Base-by-base conservation (phyloP, 202 grass and related monocot species). In the Schoenoplectus tabernaemontani region DNA sequence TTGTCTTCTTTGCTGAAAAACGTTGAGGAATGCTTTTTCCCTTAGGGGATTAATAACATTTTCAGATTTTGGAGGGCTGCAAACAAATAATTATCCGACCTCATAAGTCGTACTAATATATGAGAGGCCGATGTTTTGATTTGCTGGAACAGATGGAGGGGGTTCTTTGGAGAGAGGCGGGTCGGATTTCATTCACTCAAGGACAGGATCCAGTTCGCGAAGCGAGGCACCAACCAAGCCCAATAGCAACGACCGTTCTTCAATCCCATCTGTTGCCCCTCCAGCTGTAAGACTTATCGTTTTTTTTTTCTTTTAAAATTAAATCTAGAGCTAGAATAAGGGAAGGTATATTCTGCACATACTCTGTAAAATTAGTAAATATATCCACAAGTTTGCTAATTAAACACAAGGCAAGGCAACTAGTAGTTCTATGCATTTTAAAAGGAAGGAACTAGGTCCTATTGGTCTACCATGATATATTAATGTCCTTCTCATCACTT, bases 251-350 rank as follows among this genome's bases (percentile, higher is more conserved):
- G 36, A 51, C 11, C 64, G 59, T 12, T 83, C 78, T 83, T 57
- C 89, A 56, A 80, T 72, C 76, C 60, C 80, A 46, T 76, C 86
- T 34, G 87, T 81, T 50, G 79, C 91, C 73, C 74, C 81, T 86
- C 87, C 85, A 86, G 60, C 79, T 83, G 92, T 96, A 92, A 81
- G 78, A 38, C 63, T 42, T 10, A 48, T 12, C 13, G 13, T 75
- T 16, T 83, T 28, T 28, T 53, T 23, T 68, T 23, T 69, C 53
- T 61, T 17, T 75, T 15, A 5, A 75, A 74, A n/a, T 1, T 32
- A 17, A 17, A 50, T 20, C 66, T 47, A 37, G 19, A 72, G 20
- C 24, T 19, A 74, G 70, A 74, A 74, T 51, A 53, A 33, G 11
- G 7, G 17, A 22, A 9, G 17, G 1, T 33, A 74, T 53, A 51